These are phyloP conservation scores for Exophiala spinifera DNA, from an alignment of 2,329 filamentous ascomycete species.

Conservation along the genomic window DNA sequence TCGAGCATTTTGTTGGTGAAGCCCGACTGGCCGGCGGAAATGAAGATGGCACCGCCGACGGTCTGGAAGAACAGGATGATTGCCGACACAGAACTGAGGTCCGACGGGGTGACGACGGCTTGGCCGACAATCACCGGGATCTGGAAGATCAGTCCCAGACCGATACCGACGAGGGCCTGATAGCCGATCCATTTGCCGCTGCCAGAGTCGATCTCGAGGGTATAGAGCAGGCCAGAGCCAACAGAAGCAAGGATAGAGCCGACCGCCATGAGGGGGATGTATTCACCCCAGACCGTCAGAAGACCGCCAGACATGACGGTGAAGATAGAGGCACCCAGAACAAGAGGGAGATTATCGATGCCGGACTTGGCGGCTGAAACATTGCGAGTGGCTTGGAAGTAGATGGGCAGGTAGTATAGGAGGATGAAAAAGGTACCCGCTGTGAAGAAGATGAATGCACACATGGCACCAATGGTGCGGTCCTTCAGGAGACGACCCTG, in stretches of 20 bases:
- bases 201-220: constrained; percentile 31
- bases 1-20: constrained; percentile 36
- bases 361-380: constrained; percentile 38
- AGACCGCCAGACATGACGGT: constrained; percentile 35
- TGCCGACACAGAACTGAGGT: constrained; percentile 32
- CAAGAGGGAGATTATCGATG: constrained; percentile 43
- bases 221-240: constrained; percentile 36
- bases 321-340: constrained; percentile 37
- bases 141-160: constrained; percentile 32
- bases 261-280: constrained; percentile 30
- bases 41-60: constrained; percentile 34
- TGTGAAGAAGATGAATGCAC: constrained; percentile 38
- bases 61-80: constrained; percentile 33
- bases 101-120: constrained; percentile 29
- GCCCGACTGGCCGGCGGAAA: constrained; percentile 34
- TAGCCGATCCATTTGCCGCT: constrained; percentile 39
- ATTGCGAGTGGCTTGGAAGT: constrained; percentile 45
- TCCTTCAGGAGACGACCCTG: constrained; percentile 38
- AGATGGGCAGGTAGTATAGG: constrained; percentile 49
- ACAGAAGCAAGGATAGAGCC: constrained; percentile 31
- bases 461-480: constrained; percentile 36
- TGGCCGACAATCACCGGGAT: constrained; percentile 32
- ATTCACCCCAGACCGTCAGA: constrained; percentile 31
- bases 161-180: constrained; percentile 35
- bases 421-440: constrained; percentile 37